Evolutionary conservation across 2,329 filamentous ascomycete genomes (phyloP).

Genomic region (Ophiostoma australiae): DNA sequence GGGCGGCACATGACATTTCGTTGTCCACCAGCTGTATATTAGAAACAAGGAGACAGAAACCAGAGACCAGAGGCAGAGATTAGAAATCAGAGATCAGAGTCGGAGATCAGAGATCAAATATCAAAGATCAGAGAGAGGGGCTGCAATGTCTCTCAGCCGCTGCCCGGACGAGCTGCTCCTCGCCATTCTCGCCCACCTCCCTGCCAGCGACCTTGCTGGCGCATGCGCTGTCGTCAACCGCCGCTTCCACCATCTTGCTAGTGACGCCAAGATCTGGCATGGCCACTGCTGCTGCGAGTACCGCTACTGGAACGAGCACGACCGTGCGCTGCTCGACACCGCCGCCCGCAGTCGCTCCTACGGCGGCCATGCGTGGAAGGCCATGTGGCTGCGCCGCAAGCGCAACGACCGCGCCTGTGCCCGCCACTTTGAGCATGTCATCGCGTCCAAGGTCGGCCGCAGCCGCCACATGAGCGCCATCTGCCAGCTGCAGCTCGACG

Average conservation of each 20-base stretch:
- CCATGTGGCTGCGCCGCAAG: constrained; percentile 55
- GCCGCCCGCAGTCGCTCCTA: constrained; percentile 47
- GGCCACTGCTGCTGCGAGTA: constrained; percentile 65
- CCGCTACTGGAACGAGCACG: constrained; percentile 66
- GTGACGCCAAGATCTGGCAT: constrained; percentile 75
- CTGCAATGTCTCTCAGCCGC: constrained; percentile 35
- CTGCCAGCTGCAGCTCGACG: constrained; percentile 72
- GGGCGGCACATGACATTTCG: not conserved
- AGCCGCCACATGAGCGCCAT: constrained; percentile 67
- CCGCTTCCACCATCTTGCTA: constrained; percentile 60
- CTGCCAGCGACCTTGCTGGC: constrained; percentile 50
- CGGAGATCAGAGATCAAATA: not conserved
- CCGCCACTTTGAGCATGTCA: constrained; percentile 59
- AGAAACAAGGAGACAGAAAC: no score
- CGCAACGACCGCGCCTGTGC: constrained; percentile 49
- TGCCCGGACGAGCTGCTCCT: constrained; percentile 84
- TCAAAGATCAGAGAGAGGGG: not conserved
- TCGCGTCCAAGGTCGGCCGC: constrained; percentile 65
- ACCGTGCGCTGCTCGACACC: constrained; percentile 50
- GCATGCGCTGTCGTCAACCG: constrained; percentile 53
- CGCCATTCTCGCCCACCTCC: constrained; percentile 63
- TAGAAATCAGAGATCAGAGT: no score
- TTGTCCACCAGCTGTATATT: not conserved
- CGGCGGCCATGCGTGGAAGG: constrained; percentile 65
- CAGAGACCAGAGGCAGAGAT: no score